Evolutionary conservation across 2,329 filamentous ascomycete genomes (phyloP).

Genomic region (Emmonsiellopsis sp.): DNA sequence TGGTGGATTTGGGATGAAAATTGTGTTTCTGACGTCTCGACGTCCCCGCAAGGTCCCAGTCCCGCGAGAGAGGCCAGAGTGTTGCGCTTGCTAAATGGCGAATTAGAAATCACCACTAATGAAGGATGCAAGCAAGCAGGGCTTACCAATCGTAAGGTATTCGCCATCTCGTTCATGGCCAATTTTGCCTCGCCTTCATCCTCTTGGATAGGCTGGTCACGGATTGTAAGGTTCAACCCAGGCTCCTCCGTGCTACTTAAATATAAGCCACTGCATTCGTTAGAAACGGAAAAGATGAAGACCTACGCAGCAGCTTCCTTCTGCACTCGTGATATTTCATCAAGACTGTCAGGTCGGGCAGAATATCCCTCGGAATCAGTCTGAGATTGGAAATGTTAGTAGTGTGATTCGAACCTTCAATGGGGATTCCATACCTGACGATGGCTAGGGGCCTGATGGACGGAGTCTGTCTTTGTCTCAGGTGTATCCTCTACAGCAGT

Average conservation of each 20-base stretch:
- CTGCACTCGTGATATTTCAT: slow-evolving; percentile 36
- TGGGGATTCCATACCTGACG: neutral
- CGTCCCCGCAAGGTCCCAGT: slow-evolving; percentile 74
- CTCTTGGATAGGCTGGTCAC: slow-evolving; percentile 41
- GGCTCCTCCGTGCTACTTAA: slow-evolving; percentile 30
- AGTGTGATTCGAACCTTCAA: neutral
- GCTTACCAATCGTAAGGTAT: slow-evolving; percentile 35
- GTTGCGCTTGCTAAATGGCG: slow-evolving; percentile 34
- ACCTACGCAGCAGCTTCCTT: slow-evolving; percentile 34
- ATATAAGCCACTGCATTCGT: slow-evolving; percentile 10
- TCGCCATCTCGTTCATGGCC: slow-evolving; percentile 40
- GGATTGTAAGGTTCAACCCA: slow-evolving; percentile 38
- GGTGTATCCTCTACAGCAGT: neutral
- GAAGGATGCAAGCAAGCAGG: slow-evolving; percentile 10
- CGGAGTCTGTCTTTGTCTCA: neutral
- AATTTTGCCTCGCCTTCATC: slow-evolving; percentile 40
- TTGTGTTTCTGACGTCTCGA: slow-evolving; percentile 83
- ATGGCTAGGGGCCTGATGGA: neutral
- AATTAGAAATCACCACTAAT: neutral
- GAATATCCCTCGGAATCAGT: slow-evolving; percentile 33
- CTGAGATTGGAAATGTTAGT: slow-evolving; percentile 14
- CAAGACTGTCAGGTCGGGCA: slow-evolving; percentile 30
- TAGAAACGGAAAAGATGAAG: neutral
- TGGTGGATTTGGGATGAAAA: slow-evolving; percentile 57
- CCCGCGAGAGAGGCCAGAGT: slow-evolving; percentile 52